Evolutionary conservation across 2,329 filamentous ascomycete genomes (phyloP).

Genomic region (Sclerotinia glacialis): DNA sequence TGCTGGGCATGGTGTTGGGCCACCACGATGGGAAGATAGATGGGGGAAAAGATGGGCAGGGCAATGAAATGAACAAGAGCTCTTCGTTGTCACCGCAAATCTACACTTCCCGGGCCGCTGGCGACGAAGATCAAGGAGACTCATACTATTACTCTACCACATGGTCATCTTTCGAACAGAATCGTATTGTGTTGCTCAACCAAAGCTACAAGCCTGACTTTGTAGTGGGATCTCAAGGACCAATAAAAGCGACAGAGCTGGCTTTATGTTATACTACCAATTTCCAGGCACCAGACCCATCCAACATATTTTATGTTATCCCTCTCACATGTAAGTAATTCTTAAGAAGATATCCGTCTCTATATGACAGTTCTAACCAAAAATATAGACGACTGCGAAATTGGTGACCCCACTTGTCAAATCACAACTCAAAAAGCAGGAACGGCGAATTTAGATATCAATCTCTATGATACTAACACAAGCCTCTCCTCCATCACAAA

Average conservation of each 20-base stretch:
- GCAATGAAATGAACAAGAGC: background rate
- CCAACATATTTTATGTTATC: constrained; percentile 4
- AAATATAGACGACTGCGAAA: background rate
- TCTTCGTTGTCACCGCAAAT: background rate
- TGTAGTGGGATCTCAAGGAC: background rate
- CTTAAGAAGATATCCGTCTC: background rate
- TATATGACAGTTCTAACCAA: background rate
- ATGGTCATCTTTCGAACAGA: background rate
- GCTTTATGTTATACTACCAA: constrained; percentile 3
- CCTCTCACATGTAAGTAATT: background rate
- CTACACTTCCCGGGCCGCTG: background rate
- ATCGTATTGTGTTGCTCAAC: background rate
- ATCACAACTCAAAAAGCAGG: background rate
- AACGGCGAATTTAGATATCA: background rate
- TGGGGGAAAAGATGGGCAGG: background rate
- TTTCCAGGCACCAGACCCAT: background rate
- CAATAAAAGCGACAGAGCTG: background rate
- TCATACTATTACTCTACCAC: background rate
- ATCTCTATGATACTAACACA: background rate
- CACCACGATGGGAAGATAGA: background rate
- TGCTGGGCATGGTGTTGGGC: background rate
- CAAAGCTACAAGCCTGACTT: background rate
- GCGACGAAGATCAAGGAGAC: background rate
- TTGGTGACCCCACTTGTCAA: background rate
- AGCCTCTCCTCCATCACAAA: background rate